Evolutionary conservation across 345 rosid species (phyloP), one percentile per base, ranked within the genome.

Genomic region (Abelmoschus esculentus): DNA sequence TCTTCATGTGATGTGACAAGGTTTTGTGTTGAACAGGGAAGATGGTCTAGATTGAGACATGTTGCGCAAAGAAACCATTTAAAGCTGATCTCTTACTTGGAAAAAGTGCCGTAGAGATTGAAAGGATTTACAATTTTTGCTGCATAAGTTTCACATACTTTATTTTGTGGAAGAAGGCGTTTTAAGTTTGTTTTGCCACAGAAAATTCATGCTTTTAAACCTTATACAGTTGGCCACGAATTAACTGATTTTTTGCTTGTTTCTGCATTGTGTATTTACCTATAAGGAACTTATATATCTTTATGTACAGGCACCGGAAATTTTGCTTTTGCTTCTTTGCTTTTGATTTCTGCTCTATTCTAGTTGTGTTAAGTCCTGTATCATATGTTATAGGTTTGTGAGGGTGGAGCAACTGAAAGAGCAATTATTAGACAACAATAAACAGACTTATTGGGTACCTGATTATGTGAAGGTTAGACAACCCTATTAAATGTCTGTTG

Each of bases 391-490:
- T 72, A 91, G 98, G 99, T 95, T 95, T 81, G 91, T 95, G 65
- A 83, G 89, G 36, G 99, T 90, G 76, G 98, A 92, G 82, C 67
- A 58, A 29, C 44, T 95, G 78, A 95, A 92, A 76, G 96, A 79
- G 26, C 78, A 95, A 61, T 79, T 95, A 82, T 81, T 95, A 76
- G 91, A 89, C 58, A 95, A 81, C 84, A 95, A 92, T 80, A 82
- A 82, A 29, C 88, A 86, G 81, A 95, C 99, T 0, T 74, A 90
- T 63, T 95, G 99, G 99, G 99, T 95, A 72, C 99, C 99, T 13
- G 96, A 81, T 67, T 88, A 87, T 79, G 98, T 95, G 78, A 95
- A 95, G 99, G 99, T 89, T 47, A 62, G 86, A 60, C 15, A 2
- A 36, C 70, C 71, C 66, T 74, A 22, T 31, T 28, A 36, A 44